phyloP scores from a whole-genome alignment of 2,329 filamentous ascomycete genomes.

The Cytospora leucostoma region DNA sequence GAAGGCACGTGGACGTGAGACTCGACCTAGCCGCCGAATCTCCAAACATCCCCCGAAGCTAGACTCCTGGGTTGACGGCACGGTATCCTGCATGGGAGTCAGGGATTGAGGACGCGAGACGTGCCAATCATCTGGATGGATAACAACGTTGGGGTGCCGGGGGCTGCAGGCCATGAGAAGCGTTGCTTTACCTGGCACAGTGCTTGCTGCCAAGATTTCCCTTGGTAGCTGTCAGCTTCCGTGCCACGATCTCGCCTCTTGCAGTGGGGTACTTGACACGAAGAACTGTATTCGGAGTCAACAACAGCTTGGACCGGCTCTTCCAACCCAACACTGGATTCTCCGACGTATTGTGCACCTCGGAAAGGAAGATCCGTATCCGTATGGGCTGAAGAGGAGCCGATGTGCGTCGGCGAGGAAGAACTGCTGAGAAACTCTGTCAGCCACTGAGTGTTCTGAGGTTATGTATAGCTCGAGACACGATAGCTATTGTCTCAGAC shows the following conservation, averaged over 20 bases:
- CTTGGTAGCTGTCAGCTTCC: not conserved
- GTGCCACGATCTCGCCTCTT: constrained; percentile 2
- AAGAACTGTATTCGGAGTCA: too few relatives aligned
- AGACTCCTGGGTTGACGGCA: constrained; percentile 2
- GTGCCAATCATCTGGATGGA: constrained; percentile 1
- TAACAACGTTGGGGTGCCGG: not conserved
- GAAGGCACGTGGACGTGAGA: constrained; percentile 4
- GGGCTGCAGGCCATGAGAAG: not conserved
- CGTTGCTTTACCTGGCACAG: not conserved
- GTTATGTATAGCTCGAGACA: constrained; percentile 5
- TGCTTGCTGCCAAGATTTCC: not conserved
- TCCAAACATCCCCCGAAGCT: constrained; percentile 7
- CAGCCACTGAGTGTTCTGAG: not conserved
- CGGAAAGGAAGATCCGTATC: not conserved
- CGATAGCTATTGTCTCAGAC: constrained; percentile 17
- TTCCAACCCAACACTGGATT: not conserved
- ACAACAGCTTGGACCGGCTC: too few relatives aligned
- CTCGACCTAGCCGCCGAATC: constrained; percentile 6
- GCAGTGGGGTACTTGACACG: not conserved
- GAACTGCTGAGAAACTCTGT: not conserved
- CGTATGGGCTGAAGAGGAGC: not conserved
- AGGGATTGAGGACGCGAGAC: constrained; percentile 4
- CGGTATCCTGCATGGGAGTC: constrained; percentile 13
- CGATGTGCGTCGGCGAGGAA: not conserved
- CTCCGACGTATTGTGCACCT: not conserved